phyloP scores from a whole-genome alignment of 768 basidiomycete species.

The Lentinula edodes region DNA sequence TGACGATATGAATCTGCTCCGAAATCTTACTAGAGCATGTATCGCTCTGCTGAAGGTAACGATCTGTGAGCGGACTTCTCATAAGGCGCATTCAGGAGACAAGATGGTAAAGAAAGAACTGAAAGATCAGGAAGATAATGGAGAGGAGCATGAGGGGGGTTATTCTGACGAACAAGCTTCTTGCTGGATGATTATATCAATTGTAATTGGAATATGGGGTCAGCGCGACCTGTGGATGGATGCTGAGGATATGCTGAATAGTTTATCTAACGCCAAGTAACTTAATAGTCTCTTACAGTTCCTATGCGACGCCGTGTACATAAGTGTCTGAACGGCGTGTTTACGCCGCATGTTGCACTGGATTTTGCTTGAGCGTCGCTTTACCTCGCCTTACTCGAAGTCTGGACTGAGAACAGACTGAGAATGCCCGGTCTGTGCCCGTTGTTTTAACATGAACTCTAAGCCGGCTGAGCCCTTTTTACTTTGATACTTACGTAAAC shows the following conservation, averaged over 20 bases:
- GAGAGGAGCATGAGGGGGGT: background rate
- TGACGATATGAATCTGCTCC: conserved; percentile 73
- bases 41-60: conserved; percentile 42
- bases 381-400: background rate
- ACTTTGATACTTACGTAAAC: background rate
- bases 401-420: background rate
- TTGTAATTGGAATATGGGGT: conserved; percentile 65
- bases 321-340: background rate
- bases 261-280: conserved; percentile 8
- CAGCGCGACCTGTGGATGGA: conserved; percentile 81
- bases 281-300: background rate
- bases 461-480: no score
- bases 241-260: conserved; percentile 48
- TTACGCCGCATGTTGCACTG: background rate
- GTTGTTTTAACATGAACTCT: background rate
- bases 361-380: background rate
- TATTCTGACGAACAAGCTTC: conserved; percentile 35
- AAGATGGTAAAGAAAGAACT: background rate
- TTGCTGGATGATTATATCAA: conserved; percentile 72
- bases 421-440: background rate
- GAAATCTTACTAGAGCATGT: conserved; percentile 70
- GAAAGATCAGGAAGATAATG: background rate
- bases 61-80: conserved; percentile 11
- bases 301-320: background rate
- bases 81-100: conserved; percentile 6